Evolutionary conservation across 768 basidiomycete species (phyloP), one percentile per base, ranked within the genome.

Genomic region (Termitomyces sp.): DNA sequence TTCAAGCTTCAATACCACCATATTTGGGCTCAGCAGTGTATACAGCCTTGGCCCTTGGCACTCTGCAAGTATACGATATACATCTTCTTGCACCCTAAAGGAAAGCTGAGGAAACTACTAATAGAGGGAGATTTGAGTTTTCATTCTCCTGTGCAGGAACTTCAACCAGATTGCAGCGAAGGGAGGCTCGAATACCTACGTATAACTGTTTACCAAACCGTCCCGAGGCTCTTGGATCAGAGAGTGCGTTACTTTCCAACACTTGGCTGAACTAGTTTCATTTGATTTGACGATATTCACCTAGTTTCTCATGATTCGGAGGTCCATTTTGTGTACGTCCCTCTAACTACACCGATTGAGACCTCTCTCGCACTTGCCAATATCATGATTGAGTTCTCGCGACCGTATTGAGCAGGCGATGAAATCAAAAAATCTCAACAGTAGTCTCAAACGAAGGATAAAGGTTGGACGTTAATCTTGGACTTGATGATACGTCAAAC

Each of bases 301-400:
- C 13, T 44, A 73, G 70, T 73, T 3, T 41, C 49, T 1, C 72
- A 74, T 54, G 59, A 64, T 32, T 59, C 68, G 1, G 72, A 74
- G 53, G 38, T 73, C 11, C 6, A 25, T 7, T 74, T 57, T 50
- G 69, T 74, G 5, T 74, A 67, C 47, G 71, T 69, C 9, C 56
- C 46, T 0, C 59, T 61, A 11, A 44, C 31, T 9, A 62, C 52
- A 46, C 7, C 54, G 35, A 51, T 60, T 42, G 10, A 62, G 1
- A 61, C 66, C 7, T 64, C 64, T 3, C 55, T 46, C 18, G 40
- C 50, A 0, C 61, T 77, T 1, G 75, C 74, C 43, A 60, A 47
- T 4, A 13, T 59, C 16, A 76, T 77, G 76, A 68, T 68, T n/a
- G 73, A 77, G 31, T 77, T n/a, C n/a, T n/a, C n/a, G n/a, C n/a